Percentiles rank a stretch among this genome's conserved stretches.
Conservation (phyloP, 768 basidiomycete genomes). For the Pleurotus pulmonarius region DNA sequence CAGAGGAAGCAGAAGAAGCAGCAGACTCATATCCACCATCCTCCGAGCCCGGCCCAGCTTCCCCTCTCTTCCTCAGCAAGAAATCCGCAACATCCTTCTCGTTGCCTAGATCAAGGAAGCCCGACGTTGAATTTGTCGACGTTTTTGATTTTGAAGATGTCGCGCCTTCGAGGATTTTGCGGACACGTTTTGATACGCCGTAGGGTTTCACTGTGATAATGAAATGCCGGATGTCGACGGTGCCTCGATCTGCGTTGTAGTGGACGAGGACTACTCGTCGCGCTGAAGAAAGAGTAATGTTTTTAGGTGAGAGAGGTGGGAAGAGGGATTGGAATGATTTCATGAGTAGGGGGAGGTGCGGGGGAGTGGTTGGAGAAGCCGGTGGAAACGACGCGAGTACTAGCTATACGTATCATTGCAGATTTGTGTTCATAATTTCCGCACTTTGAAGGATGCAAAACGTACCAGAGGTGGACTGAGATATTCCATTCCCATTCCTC, state of each 20-base stretch:
- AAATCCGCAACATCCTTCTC: constrained; percentile 97
- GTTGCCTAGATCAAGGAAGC: constrained; percentile 75
- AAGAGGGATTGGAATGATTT: constrained; percentile 97
- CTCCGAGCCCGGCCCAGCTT: constrained; percentile 43
- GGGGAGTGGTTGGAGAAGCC: constrained; percentile 69
- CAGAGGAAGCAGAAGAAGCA: constrained; percentile 67
- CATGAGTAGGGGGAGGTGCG: constrained; percentile 87
- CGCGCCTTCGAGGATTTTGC: constrained; percentile 74
- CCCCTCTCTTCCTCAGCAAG: constrained; percentile 68
- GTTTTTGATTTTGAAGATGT: constrained; percentile 21
- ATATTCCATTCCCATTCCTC: constrained; percentile 84
- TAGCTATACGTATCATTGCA: constrained; percentile 49
- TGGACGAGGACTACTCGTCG: constrained; percentile 92
- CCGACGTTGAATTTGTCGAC: constrained; percentile 24
- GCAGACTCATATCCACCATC: constrained; percentile 73
- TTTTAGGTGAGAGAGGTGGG: constrained; percentile 84
- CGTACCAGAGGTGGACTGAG: constrained; percentile 87
- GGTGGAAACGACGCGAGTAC: constrained; percentile 87
- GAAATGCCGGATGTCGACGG: constrained; percentile 92
- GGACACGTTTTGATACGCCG: constrained; percentile 89
- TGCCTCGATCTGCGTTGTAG: constrained; percentile 82
- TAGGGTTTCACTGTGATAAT: constrained; percentile 93
- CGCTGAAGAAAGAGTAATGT: constrained; percentile 80
- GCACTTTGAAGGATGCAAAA: constrained; percentile 5
- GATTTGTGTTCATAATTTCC: neutral